A percentile compares a stretch with the other conserved stretches of the same genome.
Evolutionary conservation across 2,329 filamentous ascomycete genomes (phyloP).

Genomic region (Fusarium denticulatum): DNA sequence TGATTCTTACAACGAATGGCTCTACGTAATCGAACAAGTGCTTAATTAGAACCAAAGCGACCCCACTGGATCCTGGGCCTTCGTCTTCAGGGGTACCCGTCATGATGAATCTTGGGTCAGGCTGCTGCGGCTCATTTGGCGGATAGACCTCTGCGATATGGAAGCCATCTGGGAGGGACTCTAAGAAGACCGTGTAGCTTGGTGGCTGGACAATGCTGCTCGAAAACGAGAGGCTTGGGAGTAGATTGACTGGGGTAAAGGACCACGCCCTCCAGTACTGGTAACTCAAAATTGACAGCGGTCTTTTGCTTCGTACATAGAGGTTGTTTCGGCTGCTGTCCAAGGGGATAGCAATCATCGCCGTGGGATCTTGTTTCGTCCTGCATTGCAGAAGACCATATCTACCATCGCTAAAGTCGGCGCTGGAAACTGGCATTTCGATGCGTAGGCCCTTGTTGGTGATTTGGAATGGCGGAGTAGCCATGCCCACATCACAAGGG

Average conservation of each 20-base stretch:
- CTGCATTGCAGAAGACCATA: neutral
- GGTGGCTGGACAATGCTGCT: neutral
- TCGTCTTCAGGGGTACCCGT: accelerated
- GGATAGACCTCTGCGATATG: neutral
- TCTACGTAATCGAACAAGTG: accelerated
- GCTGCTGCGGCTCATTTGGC: accelerated
- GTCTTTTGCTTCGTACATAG: neutral
- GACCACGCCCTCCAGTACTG: neutral
- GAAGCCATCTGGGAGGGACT: neutral
- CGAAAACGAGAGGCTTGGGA: neutral
- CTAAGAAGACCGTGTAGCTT: neutral
- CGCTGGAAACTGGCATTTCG: neutral
- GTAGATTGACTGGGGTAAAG: neutral
- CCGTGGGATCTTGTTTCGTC: accelerated
- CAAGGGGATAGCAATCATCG: neutral
- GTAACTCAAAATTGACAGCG: accelerated
- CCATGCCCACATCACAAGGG: neutral
- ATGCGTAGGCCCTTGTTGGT: neutral
- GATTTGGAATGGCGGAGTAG: neutral
- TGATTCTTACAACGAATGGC: neutral
- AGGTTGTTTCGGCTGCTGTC: accelerated
- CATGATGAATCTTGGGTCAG: neutral
- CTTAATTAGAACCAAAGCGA: neutral
- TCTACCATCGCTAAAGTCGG: accelerated
- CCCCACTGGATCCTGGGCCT: accelerated